A percentile compares a stretch with the other conserved stretches of the same genome.
These are phyloP conservation scores for Podospora bellae-mahoneyi DNA, from an alignment of 495 filamentous ascomycete species.

Conservation along the genomic window DNA sequence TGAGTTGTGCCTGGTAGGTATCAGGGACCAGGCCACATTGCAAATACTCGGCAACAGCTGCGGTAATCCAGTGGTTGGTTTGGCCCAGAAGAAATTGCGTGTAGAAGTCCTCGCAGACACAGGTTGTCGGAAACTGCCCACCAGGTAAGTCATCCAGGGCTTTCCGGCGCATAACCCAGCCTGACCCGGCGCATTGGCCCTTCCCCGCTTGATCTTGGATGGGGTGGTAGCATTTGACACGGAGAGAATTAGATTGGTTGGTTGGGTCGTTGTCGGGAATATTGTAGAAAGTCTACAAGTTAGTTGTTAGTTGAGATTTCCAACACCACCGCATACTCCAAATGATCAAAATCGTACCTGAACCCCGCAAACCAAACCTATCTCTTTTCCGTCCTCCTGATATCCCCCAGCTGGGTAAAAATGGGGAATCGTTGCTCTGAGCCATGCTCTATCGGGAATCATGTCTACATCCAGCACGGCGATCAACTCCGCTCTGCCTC, in stretches of 20 bases:
- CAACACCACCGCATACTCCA: neutral
- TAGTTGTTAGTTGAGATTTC: neutral
- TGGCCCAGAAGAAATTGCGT: neutral
- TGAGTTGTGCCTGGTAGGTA: neutral
- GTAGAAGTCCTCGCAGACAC: neutral
- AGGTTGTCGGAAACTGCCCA: neutral
- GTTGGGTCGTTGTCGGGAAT: neutral
- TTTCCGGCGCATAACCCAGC: neutral
- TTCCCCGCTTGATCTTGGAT: neutral
- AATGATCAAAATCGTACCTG: neutral
- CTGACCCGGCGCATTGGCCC: neutral
- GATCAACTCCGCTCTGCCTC: neutral
- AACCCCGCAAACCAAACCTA: neutral
- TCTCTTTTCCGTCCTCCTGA: neutral
- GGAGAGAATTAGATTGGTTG: neutral
- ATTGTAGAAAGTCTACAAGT: neutral
- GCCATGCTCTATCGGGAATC: neutral
- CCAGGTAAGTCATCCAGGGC: neutral
- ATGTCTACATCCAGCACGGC: neutral
- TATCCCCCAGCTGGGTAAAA: neutral
- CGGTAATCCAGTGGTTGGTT: neutral
- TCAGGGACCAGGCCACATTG: neutral
- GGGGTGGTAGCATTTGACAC: neutral
- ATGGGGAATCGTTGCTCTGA: neutral
- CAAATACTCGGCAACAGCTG: neutral